Evolutionary conservation across 2,329 filamentous ascomycete species (phyloP).

Genomic region (Gyromitra esculenta): DNA sequence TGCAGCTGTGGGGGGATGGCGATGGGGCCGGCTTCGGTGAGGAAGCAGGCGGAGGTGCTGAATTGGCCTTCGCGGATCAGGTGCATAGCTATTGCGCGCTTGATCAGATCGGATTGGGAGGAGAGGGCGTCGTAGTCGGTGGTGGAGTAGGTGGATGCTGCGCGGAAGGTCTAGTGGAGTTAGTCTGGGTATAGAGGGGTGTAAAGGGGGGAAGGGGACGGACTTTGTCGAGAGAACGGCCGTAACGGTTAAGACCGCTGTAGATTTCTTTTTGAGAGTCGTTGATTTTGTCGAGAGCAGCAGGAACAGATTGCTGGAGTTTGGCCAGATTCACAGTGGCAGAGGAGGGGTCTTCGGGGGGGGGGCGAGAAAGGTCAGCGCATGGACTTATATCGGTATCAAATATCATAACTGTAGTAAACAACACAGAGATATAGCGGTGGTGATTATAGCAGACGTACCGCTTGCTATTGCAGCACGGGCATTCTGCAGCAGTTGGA

Average conservation of each 20-base stretch:
- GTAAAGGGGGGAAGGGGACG: conserved; percentile 36
- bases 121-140: conserved; percentile 83
- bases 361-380: conserved; percentile 32
- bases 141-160: conserved; percentile 58
- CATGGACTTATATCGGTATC: no score
- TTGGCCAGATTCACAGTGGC: conserved; percentile 80
- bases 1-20: conserved; percentile 69
- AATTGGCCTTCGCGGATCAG: conserved; percentile 95
- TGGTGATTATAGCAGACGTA: conserved; percentile 60
- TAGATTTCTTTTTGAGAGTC: conserved; percentile 84
- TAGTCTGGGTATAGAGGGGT: not conserved
- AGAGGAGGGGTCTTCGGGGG: conserved; percentile 70
- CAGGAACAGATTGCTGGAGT: conserved; percentile 84
- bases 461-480: conserved; percentile 77
- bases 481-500: conserved; percentile 78
- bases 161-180: conserved; percentile 70
- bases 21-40: conserved; percentile 72
- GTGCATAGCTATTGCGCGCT: conserved; percentile 95
- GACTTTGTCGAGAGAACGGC: conserved; percentile 85
- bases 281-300: conserved; percentile 80
- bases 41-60: conserved; percentile 83
- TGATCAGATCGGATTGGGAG: conserved; percentile 79
- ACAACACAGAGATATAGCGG: conserved; percentile 36
- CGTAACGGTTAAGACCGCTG: conserved; percentile 81
- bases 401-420: not conserved